Conservation (phyloP, 495 filamentous ascomycete species). For the Apiosordaria backusii region DNA sequence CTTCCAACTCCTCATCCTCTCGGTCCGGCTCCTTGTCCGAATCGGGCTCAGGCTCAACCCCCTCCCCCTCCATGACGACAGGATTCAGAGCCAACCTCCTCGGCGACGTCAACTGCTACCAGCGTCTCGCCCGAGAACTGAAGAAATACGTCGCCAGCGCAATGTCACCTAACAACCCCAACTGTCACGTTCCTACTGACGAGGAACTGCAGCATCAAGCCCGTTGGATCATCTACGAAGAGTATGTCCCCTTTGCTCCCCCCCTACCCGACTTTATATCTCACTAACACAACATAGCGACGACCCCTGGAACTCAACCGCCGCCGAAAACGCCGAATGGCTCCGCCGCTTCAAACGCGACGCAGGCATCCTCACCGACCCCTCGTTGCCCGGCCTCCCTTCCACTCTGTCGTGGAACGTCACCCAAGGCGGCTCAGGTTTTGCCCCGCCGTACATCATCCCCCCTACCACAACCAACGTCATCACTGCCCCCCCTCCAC, state of each 20-base stretch:
- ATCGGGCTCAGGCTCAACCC: neutral
- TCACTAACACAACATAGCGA: constrained; percentile 37
- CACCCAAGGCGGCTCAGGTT: constrained; percentile 44
- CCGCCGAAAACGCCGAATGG: constrained; percentile 70
- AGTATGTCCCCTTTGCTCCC: constrained; percentile 33
- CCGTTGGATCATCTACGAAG: constrained; percentile 55
- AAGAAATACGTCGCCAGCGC: constrained; percentile 44
- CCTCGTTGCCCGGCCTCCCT: constrained; percentile 43
- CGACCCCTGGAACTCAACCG: constrained; percentile 72
- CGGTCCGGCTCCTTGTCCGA: neutral
- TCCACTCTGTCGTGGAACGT: constrained; percentile 35
- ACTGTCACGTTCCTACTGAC: constrained; percentile 50
- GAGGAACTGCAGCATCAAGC: constrained; percentile 54
- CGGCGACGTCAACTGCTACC: constrained; percentile 55
- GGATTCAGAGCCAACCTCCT: constrained; percentile 23
- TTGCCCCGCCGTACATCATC: constrained; percentile 43
- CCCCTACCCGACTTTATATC: neutral
- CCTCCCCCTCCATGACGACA: neutral
- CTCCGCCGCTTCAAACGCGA: constrained; percentile 65
- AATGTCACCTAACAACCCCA: constrained; percentile 52
- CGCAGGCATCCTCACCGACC: constrained; percentile 48
- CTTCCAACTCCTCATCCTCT: neutral
- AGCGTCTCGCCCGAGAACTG: constrained; percentile 46
- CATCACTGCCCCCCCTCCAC: constrained; percentile 5
- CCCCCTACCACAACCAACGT: constrained; percentile 29